Base-by-base conservation (phyloP, 345 rosid species). In the Theobroma cacao region DNA sequence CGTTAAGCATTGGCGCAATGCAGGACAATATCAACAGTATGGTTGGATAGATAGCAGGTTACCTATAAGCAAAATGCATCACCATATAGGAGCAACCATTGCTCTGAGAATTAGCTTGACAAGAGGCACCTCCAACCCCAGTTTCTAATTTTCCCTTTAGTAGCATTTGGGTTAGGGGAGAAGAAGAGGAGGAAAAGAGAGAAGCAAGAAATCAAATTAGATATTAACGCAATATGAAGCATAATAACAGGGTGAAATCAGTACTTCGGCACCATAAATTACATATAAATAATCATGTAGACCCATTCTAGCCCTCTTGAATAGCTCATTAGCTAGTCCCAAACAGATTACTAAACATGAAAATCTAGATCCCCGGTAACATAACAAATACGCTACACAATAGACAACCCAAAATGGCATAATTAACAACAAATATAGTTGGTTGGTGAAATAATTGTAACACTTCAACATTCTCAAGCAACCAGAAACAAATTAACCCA, bases 331-430 rank as follows among this genome's bases (percentile, higher is more conserved):
- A 22, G 48, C n/a, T 74, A 33, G 59, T 79, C 40, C 61, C 80
- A 79, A 52, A 34, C 68, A 64, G 36, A 64, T 64, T 36, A 64
- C 47, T 48, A 59, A 22, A 36, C 65, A 71, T 75, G 22, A 53
- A 53, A 65, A 72, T 24, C 67, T 20, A 20, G 47, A 43, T 26
- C 36, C 68, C 75, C 14, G 75, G 41, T 20, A 40, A 75, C 6
- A 55, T 30, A 48, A 34, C 78, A 67, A 72, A 78, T 64, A 84
- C 81, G 76, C 55, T 83, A 83, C 86, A 80, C 38, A 52, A 50
- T 33, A 61, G 34, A 63, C 48, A 50, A 66, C 69, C 68, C 60
- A 72, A 34, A 76, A 76, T 48, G 61, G 55, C 79, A 67, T 68
- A 47, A 74, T 55, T 80, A 80, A 80, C 69, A 41, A 63, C 36